phyloP scores from a whole-genome alignment of 2,329 filamentous ascomycete species.

The Sporothrix pallida region DNA sequence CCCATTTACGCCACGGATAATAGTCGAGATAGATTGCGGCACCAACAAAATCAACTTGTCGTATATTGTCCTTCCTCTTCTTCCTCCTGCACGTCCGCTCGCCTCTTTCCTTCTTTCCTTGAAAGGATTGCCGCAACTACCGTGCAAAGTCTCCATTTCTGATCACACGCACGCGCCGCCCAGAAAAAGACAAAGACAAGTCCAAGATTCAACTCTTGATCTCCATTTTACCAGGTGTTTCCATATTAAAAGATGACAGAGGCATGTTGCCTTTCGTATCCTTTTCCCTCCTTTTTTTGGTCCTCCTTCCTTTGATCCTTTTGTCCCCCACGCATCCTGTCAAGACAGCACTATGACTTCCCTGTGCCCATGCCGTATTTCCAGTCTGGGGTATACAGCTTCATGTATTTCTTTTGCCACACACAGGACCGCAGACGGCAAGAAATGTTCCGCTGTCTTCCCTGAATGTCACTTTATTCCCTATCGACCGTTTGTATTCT shows the following conservation, averaged over 20 bases:
- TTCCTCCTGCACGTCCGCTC: background rate
- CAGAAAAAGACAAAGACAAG: background rate
- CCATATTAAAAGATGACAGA: background rate
- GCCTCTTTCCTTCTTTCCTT: background rate
- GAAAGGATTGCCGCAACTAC: conserved; percentile 4
- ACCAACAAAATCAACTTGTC: background rate
- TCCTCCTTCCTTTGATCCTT: background rate
- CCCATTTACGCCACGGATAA: background rate
- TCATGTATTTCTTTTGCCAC: no score
- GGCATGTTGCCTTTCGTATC: background rate
- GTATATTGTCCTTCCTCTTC: background rate
- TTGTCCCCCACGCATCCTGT: background rate
- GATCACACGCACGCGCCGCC: background rate
- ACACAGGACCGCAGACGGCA: no score
- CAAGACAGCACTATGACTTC: background rate
- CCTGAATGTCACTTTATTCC: background rate
- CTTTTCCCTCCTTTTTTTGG: background rate
- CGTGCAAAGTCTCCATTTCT: background rate
- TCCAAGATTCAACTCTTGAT: background rate
- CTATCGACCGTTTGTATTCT: background rate
- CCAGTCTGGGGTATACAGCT: background rate
- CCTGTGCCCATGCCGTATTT: background rate
- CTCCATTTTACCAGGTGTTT: background rate
- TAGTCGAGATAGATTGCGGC: background rate
- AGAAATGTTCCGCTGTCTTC: no score